Evolutionary conservation across 169 alveolate genomes (phyloP), one percentile per base, ranked within the genome.

Genomic region (Plasmodium blacklocki): DNA sequence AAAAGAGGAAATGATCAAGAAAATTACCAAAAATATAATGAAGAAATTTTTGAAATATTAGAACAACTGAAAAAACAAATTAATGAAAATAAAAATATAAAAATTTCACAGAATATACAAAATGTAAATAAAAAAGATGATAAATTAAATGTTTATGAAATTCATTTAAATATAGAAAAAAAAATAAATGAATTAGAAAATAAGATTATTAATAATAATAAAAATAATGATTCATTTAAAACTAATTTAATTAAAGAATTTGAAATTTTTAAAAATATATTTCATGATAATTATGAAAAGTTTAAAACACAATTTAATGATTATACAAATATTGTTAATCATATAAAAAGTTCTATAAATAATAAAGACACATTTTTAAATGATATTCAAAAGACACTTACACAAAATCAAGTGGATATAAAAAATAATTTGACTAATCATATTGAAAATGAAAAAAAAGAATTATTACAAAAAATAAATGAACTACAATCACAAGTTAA

Each of bases 201-300:
- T 0, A 68, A 67, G 18, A 18, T 83, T 18, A 49, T 56, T 18
- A 49, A 23, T 56, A 83, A 60, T 68, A 83, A 64, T 6, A 49
- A 83, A 32, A 75, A 50, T 18, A 83, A 56, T 12, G 91, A 68
- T 72, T 54, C 68, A 49, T 68, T 83, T 68, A 67, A 68, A 56
- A 68, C 39, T 1, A 47, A 67, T 83, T 83, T 83, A 1, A 83
- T 68, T 45, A 83, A 26, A 83, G 91, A 83, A 32, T 60, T 83
- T 6, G 91, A 83, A 68, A 83, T 39, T 43, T 19, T 83, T 14
- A 83, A 83, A 83, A 83, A 83, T 58, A 62, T 54, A 8, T 43
- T 83, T 49, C 91, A 83, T 56, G 85, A 83, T 15, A 83, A 68
- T 83, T 56, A 83, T 60, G 64, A 83, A 52, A n/a, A 32, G 3